Conservation (phyloP, 2,329 filamentous ascomycete genomes). For the Thielaviopsis ethacetica region DNA sequence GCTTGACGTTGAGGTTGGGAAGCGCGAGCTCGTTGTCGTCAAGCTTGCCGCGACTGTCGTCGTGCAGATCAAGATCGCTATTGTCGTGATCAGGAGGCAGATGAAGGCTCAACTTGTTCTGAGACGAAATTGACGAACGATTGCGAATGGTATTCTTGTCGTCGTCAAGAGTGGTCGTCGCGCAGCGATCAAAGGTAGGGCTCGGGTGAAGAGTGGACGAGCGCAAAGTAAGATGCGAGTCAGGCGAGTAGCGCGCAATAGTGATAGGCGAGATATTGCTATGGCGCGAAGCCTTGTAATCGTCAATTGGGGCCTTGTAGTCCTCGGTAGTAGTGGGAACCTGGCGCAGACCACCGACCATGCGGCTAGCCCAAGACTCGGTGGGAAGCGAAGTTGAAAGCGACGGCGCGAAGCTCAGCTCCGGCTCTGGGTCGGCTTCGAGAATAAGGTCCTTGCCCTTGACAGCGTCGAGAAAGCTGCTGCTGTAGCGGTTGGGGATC, state of each 20-base stretch:
- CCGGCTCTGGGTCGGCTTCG: conserved; percentile 2
- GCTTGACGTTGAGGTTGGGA: conserved; percentile 10
- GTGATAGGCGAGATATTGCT: conserved; percentile 5
- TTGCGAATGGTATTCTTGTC: conserved; percentile 13
- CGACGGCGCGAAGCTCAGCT: conserved; percentile 17
- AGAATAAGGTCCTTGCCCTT: neutral
- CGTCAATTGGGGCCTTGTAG: conserved; percentile 2
- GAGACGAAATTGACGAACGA: conserved; percentile 4
- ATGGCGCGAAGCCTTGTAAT: conserved; percentile 8
- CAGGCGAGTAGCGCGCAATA: conserved; percentile 15
- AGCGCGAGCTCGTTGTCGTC: neutral
- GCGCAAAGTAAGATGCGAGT: conserved; percentile 14
- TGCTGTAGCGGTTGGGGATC: neutral
- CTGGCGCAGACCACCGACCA: conserved; percentile 38
- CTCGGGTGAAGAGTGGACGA: conserved; percentile 14
- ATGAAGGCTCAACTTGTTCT: neutral
- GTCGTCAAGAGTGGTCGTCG: conserved; percentile 13
- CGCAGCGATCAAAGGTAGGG: conserved; percentile 18
- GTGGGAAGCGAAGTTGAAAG: conserved; percentile 16
- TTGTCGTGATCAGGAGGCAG: neutral
- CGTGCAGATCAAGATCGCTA: neutral
- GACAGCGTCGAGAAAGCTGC: neutral
- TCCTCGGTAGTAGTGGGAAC: conserved; percentile 25
- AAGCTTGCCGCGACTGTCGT: neutral
- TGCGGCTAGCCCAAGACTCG: conserved; percentile 31